Percentiles rank a stretch among this genome's conserved stretches.
phyloP scores from a whole-genome alignment of 1,284 basidiomycete genomes.

The Austroboletus novae-zelandiae region DNA sequence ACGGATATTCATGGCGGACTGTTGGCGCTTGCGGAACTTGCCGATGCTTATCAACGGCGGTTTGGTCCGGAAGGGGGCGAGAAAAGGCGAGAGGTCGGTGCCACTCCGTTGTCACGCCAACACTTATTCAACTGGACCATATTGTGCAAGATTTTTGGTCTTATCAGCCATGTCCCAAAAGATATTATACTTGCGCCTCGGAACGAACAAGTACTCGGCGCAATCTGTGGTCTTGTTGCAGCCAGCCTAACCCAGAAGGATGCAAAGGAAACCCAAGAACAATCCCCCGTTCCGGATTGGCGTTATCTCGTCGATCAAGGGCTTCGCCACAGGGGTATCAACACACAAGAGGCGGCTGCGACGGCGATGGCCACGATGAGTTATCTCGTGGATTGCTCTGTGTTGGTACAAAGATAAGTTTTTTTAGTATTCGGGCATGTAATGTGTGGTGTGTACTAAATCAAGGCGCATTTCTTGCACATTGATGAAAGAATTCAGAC shows the following conservation, averaged over 20 bases:
- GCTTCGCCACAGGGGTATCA: constrained; percentile 62
- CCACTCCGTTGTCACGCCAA: background rate
- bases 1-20: constrained; percentile 83
- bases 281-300: constrained; percentile 58
- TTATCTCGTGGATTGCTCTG: constrained; percentile 59
- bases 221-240: constrained; percentile 74
- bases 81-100: constrained; percentile 39
- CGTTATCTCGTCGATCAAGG: constrained; percentile 67
- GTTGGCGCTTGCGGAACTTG: constrained; percentile 70
- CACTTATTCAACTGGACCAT: constrained; percentile 1
- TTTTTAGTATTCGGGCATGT: constrained; percentile 8
- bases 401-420: constrained; percentile 68
- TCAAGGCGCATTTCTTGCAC: constrained; percentile 36
- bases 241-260: constrained; percentile 60
- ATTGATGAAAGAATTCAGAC: constrained; percentile 65
- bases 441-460: constrained; percentile 19
- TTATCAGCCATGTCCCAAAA: constrained; percentile 54
- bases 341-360: constrained; percentile 76
- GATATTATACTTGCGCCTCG: constrained; percentile 63
- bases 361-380: constrained; percentile 66
- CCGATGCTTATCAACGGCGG: constrained; percentile 46
- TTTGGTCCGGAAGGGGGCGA: constrained; percentile 28
- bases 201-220: constrained; percentile 72
- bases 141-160: constrained; percentile 51
- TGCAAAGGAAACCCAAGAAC: constrained; percentile 37